Evolutionary conservation across 2,329 filamentous ascomycete genomes (phyloP).

Genomic region (Hypoxylon sp.): DNA sequence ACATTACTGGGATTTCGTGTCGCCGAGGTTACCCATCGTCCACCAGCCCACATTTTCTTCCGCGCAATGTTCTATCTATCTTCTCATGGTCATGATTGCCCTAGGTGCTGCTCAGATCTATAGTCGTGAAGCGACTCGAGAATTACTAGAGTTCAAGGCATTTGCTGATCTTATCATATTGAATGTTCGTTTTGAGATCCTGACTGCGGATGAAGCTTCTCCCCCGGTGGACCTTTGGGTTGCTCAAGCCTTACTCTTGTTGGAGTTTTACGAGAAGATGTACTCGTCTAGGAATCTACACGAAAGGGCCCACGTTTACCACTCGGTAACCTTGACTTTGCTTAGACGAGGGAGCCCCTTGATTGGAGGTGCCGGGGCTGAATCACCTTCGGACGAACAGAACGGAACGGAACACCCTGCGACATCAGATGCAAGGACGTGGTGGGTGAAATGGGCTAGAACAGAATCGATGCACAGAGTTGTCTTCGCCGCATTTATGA

Average conservation of each 20-base stretch:
- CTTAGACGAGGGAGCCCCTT: conserved; percentile 89
- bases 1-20: conserved; percentile 91
- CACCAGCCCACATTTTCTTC: conserved; percentile 90
- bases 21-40: conserved; percentile 87
- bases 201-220: conserved; percentile 84
- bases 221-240: conserved; percentile 91
- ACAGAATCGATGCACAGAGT: conserved; percentile 89
- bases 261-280: conserved; percentile 95
- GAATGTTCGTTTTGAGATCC: conserved; percentile 85
- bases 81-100: conserved; percentile 86
- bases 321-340: conserved; percentile 85
- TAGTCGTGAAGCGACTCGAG: conserved; percentile 71
- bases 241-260: conserved; percentile 84
- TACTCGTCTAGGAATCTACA: conserved; percentile 86
- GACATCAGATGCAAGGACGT: conserved; percentile 62
- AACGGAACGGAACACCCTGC: conserved; percentile 69
- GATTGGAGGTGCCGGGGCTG: conserved; percentile 82
- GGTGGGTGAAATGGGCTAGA: conserved; percentile 91
- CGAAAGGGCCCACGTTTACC: conserved; percentile 91
- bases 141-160: conserved; percentile 60
- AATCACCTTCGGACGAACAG: conserved; percentile 80
- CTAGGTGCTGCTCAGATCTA: conserved; percentile 86
- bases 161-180: conserved; percentile 74
- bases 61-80: conserved; percentile 81
- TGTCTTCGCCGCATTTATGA: conserved; percentile 90